These are phyloP conservation scores for Pisolithus albus DNA, from an alignment of 768 basidiomycete species.

Conservation along the genomic window DNA sequence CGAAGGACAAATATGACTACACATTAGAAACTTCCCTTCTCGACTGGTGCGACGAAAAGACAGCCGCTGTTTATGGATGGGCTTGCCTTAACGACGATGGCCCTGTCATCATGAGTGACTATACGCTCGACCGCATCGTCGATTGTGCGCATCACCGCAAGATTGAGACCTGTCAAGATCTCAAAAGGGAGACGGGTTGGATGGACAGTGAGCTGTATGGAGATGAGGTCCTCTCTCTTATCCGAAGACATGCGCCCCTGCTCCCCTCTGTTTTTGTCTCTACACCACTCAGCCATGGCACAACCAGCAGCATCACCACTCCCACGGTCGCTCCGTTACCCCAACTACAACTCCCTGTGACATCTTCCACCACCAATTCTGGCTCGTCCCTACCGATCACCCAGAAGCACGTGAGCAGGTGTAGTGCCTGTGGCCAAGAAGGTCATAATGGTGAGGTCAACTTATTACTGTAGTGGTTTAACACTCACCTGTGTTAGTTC, in stretches of 20 bases:
- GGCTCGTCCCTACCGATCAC: too few relatives aligned
- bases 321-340: background rate
- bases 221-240: background rate
- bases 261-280: background rate
- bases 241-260: background rate
- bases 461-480: background rate
- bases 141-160: conserved; percentile 16
- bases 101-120: conserved; percentile 11
- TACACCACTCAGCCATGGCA: background rate
- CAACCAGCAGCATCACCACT: background rate
- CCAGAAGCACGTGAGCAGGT: background rate
- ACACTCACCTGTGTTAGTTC: too few relatives aligned
- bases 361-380: background rate
- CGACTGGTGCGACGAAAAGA: conserved; percentile 10
- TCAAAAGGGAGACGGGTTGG: conserved; percentile 19
- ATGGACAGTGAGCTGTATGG: background rate
- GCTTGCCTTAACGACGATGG: conserved; percentile 7
- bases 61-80: conserved; percentile 1
- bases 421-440: conserved; percentile 3
- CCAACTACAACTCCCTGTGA: too few relatives aligned
- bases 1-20: background rate
- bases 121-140: conserved; percentile 14
- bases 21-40: conserved; percentile 1
- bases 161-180: conserved; percentile 7
- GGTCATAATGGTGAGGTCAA: conserved; percentile 5